Percentiles rank a stretch among this genome's conserved stretches.
Conservation (phyloP, 805 yeast species). For the Citeromyces nyonsensis region DNA sequence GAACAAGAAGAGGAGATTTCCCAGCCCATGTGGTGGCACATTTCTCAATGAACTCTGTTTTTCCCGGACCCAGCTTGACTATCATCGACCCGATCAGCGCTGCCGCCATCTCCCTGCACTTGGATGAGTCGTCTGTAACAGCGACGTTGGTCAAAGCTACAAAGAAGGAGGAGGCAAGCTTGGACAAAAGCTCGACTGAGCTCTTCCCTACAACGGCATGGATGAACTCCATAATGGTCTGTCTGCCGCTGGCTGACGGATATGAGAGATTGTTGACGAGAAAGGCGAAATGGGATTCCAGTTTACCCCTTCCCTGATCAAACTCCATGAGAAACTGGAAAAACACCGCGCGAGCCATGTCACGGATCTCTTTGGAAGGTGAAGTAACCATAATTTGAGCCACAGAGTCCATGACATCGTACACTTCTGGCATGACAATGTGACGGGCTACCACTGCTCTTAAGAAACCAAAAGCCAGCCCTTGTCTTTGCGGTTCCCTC, state of each 20-base stretch:
- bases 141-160: conserved; percentile 67
- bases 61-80: conserved; percentile 24
- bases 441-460: conserved; percentile 65
- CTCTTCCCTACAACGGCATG: conserved; percentile 56
- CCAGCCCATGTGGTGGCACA: conserved; percentile 47
- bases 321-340: conserved; percentile 83
- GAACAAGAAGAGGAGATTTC: conserved; percentile 32
- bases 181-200: conserved; percentile 38
- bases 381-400: conserved; percentile 81
- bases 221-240: conserved; percentile 80
- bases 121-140: conserved; percentile 61
- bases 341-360: conserved; percentile 69
- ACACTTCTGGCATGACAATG: conserved; percentile 72
- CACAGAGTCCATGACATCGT: conserved; percentile 74
- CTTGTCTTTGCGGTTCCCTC: conserved; percentile 80
- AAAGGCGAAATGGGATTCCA: conserved; percentile 72
- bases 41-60: conserved; percentile 20
- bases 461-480: conserved; percentile 73
- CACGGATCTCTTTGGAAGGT: conserved; percentile 70
- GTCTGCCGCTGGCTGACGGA: conserved; percentile 76
- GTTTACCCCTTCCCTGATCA: conserved; percentile 79
- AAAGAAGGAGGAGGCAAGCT: conserved; percentile 62
- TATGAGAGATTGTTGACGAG: conserved; percentile 71
- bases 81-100: conserved; percentile 41
- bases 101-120: conserved; percentile 76